Base-by-base conservation (phyloP, 176 grass and related monocot genomes). In the Phragmites australis region DNA sequence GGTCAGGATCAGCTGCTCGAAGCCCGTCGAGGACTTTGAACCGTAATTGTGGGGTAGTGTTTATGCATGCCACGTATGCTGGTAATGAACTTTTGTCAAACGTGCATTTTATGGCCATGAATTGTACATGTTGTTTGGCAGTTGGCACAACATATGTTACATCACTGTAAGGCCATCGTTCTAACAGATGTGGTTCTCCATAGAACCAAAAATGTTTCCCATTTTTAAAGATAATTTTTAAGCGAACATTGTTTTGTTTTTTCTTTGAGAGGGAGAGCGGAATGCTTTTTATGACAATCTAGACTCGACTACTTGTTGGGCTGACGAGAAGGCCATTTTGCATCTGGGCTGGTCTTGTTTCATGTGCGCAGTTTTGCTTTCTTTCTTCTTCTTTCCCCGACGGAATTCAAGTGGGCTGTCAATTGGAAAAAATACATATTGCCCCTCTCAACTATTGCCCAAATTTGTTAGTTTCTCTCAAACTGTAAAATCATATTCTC, bases 1-100 rank as follows among this genome's bases (percentile, higher is more conserved):
- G 53, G 40, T 91, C 29, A 86, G 89, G 27, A 45, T 78, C 32
- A 81, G 4, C 46, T 88, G 78, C 86, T 79, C 78, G 3, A 76
- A 50, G 18, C 63, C 55, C 13, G 27, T 75, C 10, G 52, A 18
- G 2, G 37, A 27, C 55, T 52, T 52, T 21, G 70, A 76, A 9
- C 34, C 46, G 26, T 61, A 19, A 60, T 9, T 30, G 14, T 29
- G 1, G 23, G 3, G 10, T 26, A 6, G 14, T 29, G 21, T 15
- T 8, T 19, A 6, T 42, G 46, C 63, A 27, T 18, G 21, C 2
- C 30, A 18, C 19, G 3, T 25, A 3, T 17, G 11, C 8, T 65
- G 61, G 3, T 52, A 3, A 65, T 7, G 19, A 63, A 51, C 7
- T 23, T 9, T 3, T 37, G 54, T 51, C 8, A 40, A 51, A 51